A percentile compares a stretch with the other conserved stretches of the same genome.
Evolutionary conservation across 2,329 filamentous ascomycete species (phyloP).

Genomic region (Fusarium nematophilum): DNA sequence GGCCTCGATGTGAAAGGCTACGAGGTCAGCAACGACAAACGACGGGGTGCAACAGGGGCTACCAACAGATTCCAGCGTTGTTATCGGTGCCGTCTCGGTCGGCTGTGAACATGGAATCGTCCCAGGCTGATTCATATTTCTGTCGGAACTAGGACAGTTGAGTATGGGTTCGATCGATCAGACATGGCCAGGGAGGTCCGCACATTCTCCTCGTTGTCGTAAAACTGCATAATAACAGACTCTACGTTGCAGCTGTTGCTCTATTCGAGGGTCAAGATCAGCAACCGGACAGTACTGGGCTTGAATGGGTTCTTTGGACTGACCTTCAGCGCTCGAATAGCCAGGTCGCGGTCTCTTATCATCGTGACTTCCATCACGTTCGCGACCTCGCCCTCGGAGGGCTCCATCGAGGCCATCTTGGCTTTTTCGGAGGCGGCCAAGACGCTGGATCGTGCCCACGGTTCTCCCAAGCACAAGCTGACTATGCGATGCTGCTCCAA

Average conservation of each 20-base stretch:
- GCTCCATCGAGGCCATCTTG: constrained; percentile 50
- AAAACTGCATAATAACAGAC: constrained; percentile 63
- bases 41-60: background rate
- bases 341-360: constrained; percentile 55
- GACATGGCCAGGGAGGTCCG: constrained; percentile 4
- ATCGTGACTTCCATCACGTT: constrained; percentile 54
- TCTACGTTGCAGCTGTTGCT: constrained; percentile 59
- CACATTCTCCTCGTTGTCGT: constrained; percentile 57
- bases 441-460: background rate
- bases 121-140: constrained; percentile 63
- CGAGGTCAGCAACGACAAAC: constrained; percentile 37
- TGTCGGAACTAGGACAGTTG: constrained; percentile 54
- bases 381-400: constrained; percentile 51
- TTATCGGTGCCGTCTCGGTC: constrained; percentile 63
- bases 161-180: constrained; percentile 20
- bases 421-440: background rate
- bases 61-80: constrained; percentile 58
- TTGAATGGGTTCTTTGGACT: too few relatives aligned
- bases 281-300: constrained; percentile 1
- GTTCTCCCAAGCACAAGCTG: constrained; percentile 13
- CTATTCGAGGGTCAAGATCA: constrained; percentile 35
- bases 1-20: constrained; percentile 68
- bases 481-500: constrained; percentile 18
- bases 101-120: constrained; percentile 64
- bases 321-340: constrained; percentile 57